phyloP scores from a whole-genome alignment of 2,329 filamentous ascomycete species.

The Trichoderma brevicompactum region DNA sequence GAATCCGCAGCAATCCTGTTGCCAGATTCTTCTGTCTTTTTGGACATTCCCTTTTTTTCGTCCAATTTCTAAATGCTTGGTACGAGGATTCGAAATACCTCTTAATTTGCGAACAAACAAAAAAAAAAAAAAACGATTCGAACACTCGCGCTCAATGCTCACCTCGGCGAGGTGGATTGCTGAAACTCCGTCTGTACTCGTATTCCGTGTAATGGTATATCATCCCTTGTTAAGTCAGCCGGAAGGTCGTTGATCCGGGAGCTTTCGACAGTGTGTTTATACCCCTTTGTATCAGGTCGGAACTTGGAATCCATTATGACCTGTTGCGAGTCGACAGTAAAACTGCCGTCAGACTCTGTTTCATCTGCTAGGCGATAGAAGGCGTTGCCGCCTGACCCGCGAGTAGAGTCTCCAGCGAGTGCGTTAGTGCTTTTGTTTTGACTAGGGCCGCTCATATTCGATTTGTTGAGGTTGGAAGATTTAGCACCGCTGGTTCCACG shows the following conservation, averaged over 20 bases:
- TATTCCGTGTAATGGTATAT: conserved; percentile 47
- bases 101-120: not conserved
- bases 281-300: conserved; percentile 42
- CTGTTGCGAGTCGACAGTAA: conserved; percentile 4
- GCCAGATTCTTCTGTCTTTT: not conserved
- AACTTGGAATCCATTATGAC: conserved; percentile 34
- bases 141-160: not conserved
- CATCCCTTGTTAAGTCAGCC: conserved; percentile 41
- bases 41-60: not conserved
- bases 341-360: conserved; percentile 35
- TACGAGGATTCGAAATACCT: not conserved
- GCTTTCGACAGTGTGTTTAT: conserved; percentile 40
- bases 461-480: conserved; percentile 19
- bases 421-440: conserved; percentile 14
- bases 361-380: conserved; percentile 46
- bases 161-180: conserved; percentile 32
- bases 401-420: conserved; percentile 30
- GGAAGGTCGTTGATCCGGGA: conserved; percentile 37
- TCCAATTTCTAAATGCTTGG: not conserved
- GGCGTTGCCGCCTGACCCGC: conserved; percentile 32
- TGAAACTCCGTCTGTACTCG: conserved; percentile 45
- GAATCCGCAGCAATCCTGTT: not conserved
- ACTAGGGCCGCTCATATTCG: conserved; percentile 17
- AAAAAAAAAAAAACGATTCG: not conserved
- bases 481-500: conserved; percentile 8